Base-by-base conservation (phyloP, 306 rosid species). In the Rosa multiflora region DNA sequence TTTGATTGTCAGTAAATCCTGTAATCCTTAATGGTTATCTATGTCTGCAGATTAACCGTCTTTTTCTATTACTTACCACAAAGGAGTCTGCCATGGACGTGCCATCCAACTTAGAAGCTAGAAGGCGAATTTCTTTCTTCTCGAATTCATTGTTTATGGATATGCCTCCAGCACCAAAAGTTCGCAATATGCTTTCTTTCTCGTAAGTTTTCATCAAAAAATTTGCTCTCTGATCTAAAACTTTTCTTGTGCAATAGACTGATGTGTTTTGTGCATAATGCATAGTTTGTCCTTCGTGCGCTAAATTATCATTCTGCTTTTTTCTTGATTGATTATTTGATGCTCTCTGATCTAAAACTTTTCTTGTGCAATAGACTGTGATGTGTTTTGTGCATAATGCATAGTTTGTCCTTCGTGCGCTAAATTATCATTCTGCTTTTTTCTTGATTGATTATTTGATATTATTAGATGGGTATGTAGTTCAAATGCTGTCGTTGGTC, bases 81-180 rank as follows among this genome's bases (percentile, higher is more conserved):
- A 95, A 95, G 87, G 99, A 95, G 86, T 95, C 99, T 73, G 99
- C 98, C 71, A 95, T 95, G 98, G 98, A 93, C 76, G 99, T 95
- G 21, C 99, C 99, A 3, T 93, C 98, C 81, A 95, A 95, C 83
- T 91, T 95, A 64, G 99, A 95, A 88, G 99, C 99, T 69, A 92
- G 93, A 85, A 84, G 99, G 82, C 91, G 99, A 3, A 95, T 95
- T 72, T 91, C 99, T 3, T 95, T 91, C 88, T 95, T 95, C 84
- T 92, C 98, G 61, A 95, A 95, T 90, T 95, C 99, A 58, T 81
- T 95, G 80, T 95, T 87, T 87, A 95, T 95, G 99, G 90, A 92
- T 71, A 95, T 95, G 99, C 99, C 96, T 83, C 67, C 89, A 48
- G 90, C 99, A 44, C 99, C 99, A 70, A 95, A 93, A 95, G 98